These are phyloP conservation scores for Hymenoscyphus repandus DNA, from an alignment of 2,329 filamentous ascomycete genomes.

Conservation along the genomic window DNA sequence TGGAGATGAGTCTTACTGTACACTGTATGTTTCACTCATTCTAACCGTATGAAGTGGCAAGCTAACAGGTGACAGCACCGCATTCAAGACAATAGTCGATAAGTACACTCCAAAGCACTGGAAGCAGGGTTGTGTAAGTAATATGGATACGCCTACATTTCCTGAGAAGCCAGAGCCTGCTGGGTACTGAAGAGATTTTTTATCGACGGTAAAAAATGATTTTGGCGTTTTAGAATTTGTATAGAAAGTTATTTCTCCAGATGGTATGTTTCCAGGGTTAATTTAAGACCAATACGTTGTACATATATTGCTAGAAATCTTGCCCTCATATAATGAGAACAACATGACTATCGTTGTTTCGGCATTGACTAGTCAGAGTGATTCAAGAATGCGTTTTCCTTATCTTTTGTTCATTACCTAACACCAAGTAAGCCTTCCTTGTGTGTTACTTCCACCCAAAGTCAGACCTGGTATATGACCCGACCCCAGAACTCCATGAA, in stretches of 20 bases:
- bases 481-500: conserved; percentile 1
- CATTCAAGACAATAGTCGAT: conserved; percentile 90
- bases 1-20: conserved; percentile 86
- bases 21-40: conserved; percentile 53
- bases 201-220: too few species aligned
- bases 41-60: neutral
- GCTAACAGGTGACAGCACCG: conserved; percentile 46
- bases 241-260: too few species aligned
- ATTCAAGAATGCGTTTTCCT: too few species aligned
- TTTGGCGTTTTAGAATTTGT: too few species aligned
- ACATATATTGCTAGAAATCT: too few species aligned
- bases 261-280: too few species aligned
- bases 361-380: too few species aligned
- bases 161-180: conserved; percentile 28
- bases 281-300: too few species aligned
- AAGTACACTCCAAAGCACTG: conserved; percentile 81
- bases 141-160: conserved; percentile 41
- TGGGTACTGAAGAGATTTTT: conserved; percentile 24
- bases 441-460: neutral
- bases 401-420: too few species aligned
- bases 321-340: too few species aligned
- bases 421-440: too few species aligned
- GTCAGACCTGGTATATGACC: conserved; percentile 6
- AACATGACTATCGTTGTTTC: too few species aligned
- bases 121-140: conserved; percentile 56